Conservation (phyloP, 306 rosid genomes). For the Quercus glauca region DNA sequence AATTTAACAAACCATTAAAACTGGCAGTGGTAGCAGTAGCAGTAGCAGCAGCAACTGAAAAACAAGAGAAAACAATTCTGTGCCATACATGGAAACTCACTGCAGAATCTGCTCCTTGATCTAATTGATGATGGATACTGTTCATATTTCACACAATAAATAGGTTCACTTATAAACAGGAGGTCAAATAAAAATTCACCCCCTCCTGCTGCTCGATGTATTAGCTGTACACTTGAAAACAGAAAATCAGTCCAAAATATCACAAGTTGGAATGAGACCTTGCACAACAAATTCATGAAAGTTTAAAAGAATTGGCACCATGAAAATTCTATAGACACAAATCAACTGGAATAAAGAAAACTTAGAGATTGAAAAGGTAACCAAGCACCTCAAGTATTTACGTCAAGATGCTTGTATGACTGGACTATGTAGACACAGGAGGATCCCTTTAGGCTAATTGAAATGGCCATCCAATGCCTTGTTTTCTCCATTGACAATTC, state of each 20-base stretch:
- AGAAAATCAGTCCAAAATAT: not conserved
- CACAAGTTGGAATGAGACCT: not conserved
- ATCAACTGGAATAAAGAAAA: not conserved
- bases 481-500: not conserved
- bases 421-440: not conserved
- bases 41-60: no score
- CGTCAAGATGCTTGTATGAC: constrained; percentile 16
- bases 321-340: not conserved
- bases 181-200: not conserved
- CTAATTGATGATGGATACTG: not conserved
- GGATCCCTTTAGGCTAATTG: not conserved
- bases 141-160: not conserved
- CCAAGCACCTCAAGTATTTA: constrained; percentile 9
- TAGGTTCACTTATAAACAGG: not conserved
- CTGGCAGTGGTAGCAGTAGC: no score
- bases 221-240: constrained; percentile 7
- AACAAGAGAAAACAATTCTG: no score
- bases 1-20: no score
- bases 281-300: constrained; percentile 3
- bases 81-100: no score
- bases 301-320: not conserved
- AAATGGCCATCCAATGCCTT: not conserved
- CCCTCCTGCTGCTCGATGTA: not conserved
- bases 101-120: not conserved
- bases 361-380: not conserved